phyloP scores from a whole-genome alignment of 495 filamentous ascomycete species.

The Filosporella fistucella region DNA sequence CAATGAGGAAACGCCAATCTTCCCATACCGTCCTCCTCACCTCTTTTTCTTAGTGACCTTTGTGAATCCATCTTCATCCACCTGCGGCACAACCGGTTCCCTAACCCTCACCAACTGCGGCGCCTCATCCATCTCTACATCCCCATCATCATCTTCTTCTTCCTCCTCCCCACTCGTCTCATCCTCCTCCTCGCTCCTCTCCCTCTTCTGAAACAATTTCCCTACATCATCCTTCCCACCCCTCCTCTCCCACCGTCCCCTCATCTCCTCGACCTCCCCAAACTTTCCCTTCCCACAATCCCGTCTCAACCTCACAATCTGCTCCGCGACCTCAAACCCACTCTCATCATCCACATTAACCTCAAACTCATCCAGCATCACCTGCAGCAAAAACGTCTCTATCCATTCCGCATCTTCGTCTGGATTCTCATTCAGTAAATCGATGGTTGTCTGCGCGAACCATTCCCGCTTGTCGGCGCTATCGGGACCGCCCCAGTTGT shows the following conservation, averaged over 20 bases:
- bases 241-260: constrained; percentile 56
- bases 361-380: constrained; percentile 95
- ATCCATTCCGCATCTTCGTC: constrained; percentile 80
- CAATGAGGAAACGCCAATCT: constrained; percentile 3
- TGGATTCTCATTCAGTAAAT: constrained; percentile 65
- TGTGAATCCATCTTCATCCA: constrained; percentile 95
- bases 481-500: constrained; percentile 84
- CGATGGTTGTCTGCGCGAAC: constrained; percentile 86
- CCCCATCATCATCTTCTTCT: constrained; percentile 51
- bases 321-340: constrained; percentile 65
- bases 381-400: constrained; percentile 76
- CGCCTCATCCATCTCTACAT: constrained; percentile 75
- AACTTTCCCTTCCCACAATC: constrained; percentile 63
- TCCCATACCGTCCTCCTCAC: constrained; percentile 8
- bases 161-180: constrained; percentile 45
- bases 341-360: constrained; percentile 86
- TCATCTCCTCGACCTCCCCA: constrained; percentile 60
- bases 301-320: constrained; percentile 62
- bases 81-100: constrained; percentile 63
- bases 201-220: constrained; percentile 51
- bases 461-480: constrained; percentile 87
- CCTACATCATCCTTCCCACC: constrained; percentile 46
- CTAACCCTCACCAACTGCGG: constrained; percentile 56
- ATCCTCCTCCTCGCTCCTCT: constrained; percentile 43
- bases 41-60: constrained; percentile 76